A percentile compares a stretch with the other conserved stretches of the same genome.
These are phyloP conservation scores for Prorocentrum cordatum DNA, from an alignment of 169 alveolate genomes.

Conservation along the genomic window DNA sequence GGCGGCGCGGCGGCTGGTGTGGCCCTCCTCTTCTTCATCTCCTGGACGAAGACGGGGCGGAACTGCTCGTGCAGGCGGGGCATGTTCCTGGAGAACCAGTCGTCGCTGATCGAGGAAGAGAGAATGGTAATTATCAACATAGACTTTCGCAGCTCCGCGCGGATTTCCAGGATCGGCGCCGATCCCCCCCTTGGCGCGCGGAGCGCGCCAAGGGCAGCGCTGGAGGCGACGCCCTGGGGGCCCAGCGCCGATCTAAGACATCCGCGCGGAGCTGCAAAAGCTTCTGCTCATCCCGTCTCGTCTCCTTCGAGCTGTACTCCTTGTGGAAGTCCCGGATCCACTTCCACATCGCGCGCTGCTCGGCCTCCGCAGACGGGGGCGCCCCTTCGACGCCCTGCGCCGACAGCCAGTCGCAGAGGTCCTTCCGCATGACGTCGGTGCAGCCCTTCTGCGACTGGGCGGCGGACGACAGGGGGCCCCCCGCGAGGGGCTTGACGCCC, in stretches of 20 bases:
- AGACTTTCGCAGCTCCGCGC: not conserved
- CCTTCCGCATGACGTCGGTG: slow-evolving; percentile 14
- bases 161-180: not conserved
- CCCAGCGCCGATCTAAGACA: too few species aligned
- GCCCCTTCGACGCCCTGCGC: slow-evolving; percentile 11
- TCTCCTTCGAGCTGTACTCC: not conserved
- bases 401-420: slow-evolving; percentile 4
- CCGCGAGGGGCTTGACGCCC: not conserved
- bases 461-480: not conserved
- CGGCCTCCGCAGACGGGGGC: slow-evolving; percentile 43
- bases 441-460: slow-evolving; percentile 17
- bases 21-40: too few species aligned
- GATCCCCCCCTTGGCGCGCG: not conserved
- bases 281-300: not conserved
- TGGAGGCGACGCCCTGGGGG: too few species aligned
- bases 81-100: slow-evolving; percentile 60
- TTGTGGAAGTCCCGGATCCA: slow-evolving; percentile 66
- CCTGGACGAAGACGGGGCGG: slow-evolving; percentile 28
- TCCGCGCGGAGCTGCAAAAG: not conserved
- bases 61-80: slow-evolving; percentile 48
- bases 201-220: not conserved
- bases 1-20: too few species aligned
- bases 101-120: not conserved
- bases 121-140: not conserved
- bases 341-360: slow-evolving; percentile 43